Conservation (phyloP, 2,329 filamentous ascomycete genomes). For the Aspergillus arachidicola region DNA sequence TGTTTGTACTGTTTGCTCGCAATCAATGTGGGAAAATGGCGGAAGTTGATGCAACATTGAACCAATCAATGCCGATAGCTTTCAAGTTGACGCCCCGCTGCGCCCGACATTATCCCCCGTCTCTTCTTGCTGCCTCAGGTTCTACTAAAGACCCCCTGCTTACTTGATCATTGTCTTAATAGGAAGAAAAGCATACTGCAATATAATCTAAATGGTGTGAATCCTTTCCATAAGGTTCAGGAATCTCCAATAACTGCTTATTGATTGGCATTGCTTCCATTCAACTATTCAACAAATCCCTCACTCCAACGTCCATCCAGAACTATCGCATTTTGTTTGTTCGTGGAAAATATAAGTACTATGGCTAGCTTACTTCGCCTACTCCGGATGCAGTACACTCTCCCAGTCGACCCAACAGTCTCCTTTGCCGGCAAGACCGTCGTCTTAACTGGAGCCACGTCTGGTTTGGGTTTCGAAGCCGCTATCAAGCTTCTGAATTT, state of each 20-base stretch:
- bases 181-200: background rate
- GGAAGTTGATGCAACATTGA: constrained; percentile 10
- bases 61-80: background rate
- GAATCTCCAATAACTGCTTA: background rate
- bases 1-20: constrained; percentile 32
- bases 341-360: background rate
- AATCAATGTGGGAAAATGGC: background rate
- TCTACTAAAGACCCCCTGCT: background rate
- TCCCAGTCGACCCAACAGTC: constrained; percentile 39
- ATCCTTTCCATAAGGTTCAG: background rate
- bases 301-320: background rate
- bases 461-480: constrained; percentile 54
- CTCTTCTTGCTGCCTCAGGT: background rate
- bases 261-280: background rate
- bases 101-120: background rate
- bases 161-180: background rate
- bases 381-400: constrained; percentile 34
- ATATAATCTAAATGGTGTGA: background rate
- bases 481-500: constrained; percentile 51
- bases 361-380: constrained; percentile 36
- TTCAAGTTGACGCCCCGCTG: background rate
- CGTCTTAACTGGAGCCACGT: constrained; percentile 54
- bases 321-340: background rate
- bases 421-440: constrained; percentile 51
- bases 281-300: background rate